Evolutionary conservation across 176 grass and related monocot species (phyloP).

Genomic region (Ananas comosus): DNA sequence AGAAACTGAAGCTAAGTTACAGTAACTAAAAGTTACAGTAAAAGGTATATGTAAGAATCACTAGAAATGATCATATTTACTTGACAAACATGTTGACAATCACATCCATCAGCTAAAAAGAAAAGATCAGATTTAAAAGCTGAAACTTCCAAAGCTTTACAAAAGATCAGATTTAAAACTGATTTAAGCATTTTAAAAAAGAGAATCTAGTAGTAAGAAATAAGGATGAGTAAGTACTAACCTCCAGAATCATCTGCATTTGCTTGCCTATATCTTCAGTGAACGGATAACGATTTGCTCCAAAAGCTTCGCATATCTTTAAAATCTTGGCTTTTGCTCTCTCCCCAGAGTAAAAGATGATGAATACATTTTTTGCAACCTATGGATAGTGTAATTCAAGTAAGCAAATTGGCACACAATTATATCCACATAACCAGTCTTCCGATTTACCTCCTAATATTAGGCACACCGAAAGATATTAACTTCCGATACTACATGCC

Average conservation of each 20-base stretch:
- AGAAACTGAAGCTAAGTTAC: no score
- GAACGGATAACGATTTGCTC: constrained; percentile 89
- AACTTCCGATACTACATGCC: no score
- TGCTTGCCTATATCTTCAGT: constrained; percentile 69
- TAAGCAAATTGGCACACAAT: neutral
- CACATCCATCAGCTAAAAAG: no score
- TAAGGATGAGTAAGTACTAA: constrained; percentile 18
- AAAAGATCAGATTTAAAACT: neutral
- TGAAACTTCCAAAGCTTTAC: constrained; percentile 1
- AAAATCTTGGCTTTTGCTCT: constrained; percentile 79
- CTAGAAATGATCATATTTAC: no score
- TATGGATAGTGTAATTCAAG: constrained; percentile 17
- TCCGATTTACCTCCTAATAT: neutral
- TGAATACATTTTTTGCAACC: constrained; percentile 80
- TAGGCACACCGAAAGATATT: neutral
- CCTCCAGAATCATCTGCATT: constrained; percentile 66
- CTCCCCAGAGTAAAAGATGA: constrained; percentile 93
- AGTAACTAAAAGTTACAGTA: no score
- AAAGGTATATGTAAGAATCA: no score
- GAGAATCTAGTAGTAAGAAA: neutral
- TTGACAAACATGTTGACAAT: no score
- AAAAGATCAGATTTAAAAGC: no score
- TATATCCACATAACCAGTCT: neutral
- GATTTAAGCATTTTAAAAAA: neutral
- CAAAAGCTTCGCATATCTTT: constrained; percentile 96